Evolutionary conservation across 306 rosid genomes (phyloP), one percentile per base, ranked within the genome.

Genomic region (Quercus parvula): DNA sequence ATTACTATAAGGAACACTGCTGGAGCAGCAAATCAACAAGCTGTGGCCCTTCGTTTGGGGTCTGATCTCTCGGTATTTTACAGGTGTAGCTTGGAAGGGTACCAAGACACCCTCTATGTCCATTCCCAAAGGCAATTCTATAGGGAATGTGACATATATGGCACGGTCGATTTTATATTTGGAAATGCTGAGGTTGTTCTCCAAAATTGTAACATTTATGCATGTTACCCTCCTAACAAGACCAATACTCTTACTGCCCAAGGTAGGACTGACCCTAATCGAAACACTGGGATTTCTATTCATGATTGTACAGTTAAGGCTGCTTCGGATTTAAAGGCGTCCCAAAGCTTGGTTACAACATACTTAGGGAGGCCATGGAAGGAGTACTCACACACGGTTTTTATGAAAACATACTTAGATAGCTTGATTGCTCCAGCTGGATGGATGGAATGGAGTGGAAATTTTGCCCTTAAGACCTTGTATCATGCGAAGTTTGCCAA

Each of bases 1-100:
- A 91, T 94, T 18, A 94, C 98, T 62, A 83, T 94, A 41, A 78
- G 90, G 80, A 94, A 94, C 88, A 91, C 98, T 0, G 97, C 98
- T 44, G 97, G 98, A 52, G 85, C 91, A 7, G 62, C 87, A 68
- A 94, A 88, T 20, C 90, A 90, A 44, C 98, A 94, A 77, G 97
- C 97, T 1, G 97, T 94, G 81, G 98, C 98, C 20, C 66, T 94
- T 1, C 92, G 98, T 7, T 94, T 97, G 0, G 92, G 94, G 19
- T 94, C 98, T 3, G 98, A 94, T 58, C 84, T 89, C 13, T 91
- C 97, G 5, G 98, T 91, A 0, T 90, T 91, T 33, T 91, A 90
- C 54, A 81, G 24, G 31, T 94, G 98, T 24, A 63, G 97, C 22
- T 90, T 94, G 14, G 95, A 94, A 75, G 98, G 98, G 9, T 90